phyloP scores from a whole-genome alignment of 2,329 filamentous ascomycete genomes.

The Venturia oleaginea region DNA sequence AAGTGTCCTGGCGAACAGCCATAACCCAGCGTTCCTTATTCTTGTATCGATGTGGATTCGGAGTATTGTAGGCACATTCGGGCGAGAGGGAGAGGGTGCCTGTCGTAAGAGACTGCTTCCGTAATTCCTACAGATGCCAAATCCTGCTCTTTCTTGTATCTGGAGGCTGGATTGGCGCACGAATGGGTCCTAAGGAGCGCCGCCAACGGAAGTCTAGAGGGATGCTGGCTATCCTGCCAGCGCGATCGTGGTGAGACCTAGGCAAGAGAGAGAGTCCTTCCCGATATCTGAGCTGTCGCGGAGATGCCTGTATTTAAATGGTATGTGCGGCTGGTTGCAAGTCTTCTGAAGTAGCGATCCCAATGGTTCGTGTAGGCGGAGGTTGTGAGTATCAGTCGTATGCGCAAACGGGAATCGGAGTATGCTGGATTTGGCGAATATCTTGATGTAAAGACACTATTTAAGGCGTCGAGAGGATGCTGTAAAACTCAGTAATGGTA shows the following conservation, averaged over 20 bases:
- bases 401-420: background rate
- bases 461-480: background rate
- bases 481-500: background rate
- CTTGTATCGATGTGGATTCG: background rate
- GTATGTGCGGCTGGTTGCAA: background rate
- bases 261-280: background rate
- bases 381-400: background rate
- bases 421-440: background rate
- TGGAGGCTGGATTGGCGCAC: background rate
- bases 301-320: background rate
- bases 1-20: background rate
- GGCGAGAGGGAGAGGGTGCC: background rate
- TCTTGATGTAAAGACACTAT: background rate
- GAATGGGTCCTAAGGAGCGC: background rate
- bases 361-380: background rate
- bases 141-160: background rate
- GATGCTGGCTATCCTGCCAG: background rate
- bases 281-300: background rate
- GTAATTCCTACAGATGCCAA: background rate
- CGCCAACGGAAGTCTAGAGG: background rate
- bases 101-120: background rate
- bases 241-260: background rate
- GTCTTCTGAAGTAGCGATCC: background rate
- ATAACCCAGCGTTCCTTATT: background rate
- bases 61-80: background rate